Conservation (phyloP, 148 eudicot genomes). For the Fallopia convolvulus region DNA sequence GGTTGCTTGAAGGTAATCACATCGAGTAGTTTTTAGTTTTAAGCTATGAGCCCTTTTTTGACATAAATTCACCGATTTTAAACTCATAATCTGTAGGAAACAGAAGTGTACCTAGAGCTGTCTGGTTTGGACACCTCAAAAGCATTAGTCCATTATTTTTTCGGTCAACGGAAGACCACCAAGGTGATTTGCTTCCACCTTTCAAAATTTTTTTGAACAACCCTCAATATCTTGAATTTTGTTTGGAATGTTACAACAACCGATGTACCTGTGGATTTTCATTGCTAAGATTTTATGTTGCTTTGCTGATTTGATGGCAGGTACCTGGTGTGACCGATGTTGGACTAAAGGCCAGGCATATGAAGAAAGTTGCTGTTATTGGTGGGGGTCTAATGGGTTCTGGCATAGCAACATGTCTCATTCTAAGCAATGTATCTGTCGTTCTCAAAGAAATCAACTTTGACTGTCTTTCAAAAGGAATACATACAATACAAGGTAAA, state of each 20-base stretch:
- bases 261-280: no score
- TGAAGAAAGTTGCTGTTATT: no score
- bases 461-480: conserved; percentile 73
- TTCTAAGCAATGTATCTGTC: conserved; percentile 19
- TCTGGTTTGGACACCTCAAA: conserved; percentile 54
- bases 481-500: conserved; percentile 62
- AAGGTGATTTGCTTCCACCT: conserved; percentile 36
- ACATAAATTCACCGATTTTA: not conserved
- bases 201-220: no score
- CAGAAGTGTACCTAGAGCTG: conserved; percentile 45
- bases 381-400: no score
- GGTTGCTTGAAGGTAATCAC: no score
- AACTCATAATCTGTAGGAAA: conserved; percentile 44
- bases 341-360: no score
- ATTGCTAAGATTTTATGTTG: not conserved
- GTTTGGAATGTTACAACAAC: not conserved
- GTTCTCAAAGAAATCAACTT: conserved; percentile 76
- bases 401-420: no score
- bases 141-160: conserved; percentile 77
- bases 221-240: not conserved
- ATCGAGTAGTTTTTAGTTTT: not conserved
- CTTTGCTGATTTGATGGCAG: conserved; percentile 48
- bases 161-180: conserved; percentile 71
- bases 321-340: conserved; percentile 18
- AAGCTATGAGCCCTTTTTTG: not conserved